phyloP scores from a whole-genome alignment of 129 eudicot species.

The Deinandra increscens region DNA sequence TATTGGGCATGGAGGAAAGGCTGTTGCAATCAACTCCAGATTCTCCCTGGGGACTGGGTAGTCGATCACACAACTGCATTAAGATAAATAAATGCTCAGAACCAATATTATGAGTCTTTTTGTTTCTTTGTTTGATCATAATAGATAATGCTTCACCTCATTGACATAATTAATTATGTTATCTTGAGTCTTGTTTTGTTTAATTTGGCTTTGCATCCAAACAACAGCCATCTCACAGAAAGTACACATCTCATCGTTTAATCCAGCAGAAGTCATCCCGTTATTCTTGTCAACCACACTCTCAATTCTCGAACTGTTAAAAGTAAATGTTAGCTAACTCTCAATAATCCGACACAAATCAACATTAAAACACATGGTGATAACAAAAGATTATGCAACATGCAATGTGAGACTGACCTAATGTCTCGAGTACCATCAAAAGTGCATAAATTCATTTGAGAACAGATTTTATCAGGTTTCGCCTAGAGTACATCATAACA shows the following conservation, averaged over 20 bases:
- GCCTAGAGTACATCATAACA: slow-evolving; percentile 44
- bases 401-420: slow-evolving; percentile 50
- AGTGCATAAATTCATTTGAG: slow-evolving; percentile 75
- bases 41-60: slow-evolving; percentile 98
- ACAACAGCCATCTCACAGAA: slow-evolving; percentile 92
- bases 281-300: slow-evolving; percentile 80
- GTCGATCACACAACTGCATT: slow-evolving; percentile 79
- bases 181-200: slow-evolving; percentile 71
- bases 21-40: slow-evolving; percentile 76
- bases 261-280: slow-evolving; percentile 43
- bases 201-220: slow-evolving; percentile 86
- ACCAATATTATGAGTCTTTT: not conserved
- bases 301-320: slow-evolving; percentile 70
- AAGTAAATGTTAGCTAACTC: not conserved
- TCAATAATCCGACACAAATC: not conserved
- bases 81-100: slow-evolving; percentile 16
- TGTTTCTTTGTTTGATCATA: not conserved
- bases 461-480: slow-evolving; percentile 71
- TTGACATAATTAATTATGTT: slow-evolving; percentile 70
- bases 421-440: slow-evolving; percentile 58
- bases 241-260: slow-evolving; percentile 66
- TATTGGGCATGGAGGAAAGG: slow-evolving; percentile 73
- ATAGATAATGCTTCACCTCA: slow-evolving; percentile 42
- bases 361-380: not conserved
- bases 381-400: not conserved